Evolutionary conservation across 2,329 filamentous ascomycete genomes (phyloP), one percentile per base, ranked within the genome.

Genomic region (Arachnomyces sp.): DNA sequence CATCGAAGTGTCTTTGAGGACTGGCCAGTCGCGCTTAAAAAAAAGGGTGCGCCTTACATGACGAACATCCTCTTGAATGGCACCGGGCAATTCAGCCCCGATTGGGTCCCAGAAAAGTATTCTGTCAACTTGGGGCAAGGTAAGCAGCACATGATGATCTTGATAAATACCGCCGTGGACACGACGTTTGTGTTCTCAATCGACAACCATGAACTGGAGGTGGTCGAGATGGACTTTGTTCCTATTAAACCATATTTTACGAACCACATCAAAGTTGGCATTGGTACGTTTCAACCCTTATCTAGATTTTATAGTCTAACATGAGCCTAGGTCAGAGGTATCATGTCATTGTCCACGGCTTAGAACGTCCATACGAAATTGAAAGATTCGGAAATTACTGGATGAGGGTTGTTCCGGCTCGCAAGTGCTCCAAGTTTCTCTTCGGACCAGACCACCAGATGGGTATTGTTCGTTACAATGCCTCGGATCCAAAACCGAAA

Each of bases 341-440:
- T 35, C 57, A 56, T 39, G 56, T 60, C 3, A 48, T 51, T 11
- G 51, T 61, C 12, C n/a, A n/a, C n/a, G n/a, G n/a, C n/a, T n/a
- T n/a, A n/a, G n/a, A n/a, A 4, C 31, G 38, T 11, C 40, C 42
- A n/a, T 17, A 38, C 12, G 36, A 40, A 44, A 38, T 29, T 50
- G 31, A n/a, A n/a, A n/a, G n/a, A n/a, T n/a, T n/a, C n/a, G n/a
- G n/a, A n/a, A n/a, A n/a, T n/a, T n/a, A n/a, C 30, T 45, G 21
- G 34, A 45, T 48, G n/a, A 40, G 34, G 21, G 15, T 33, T 15
- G 18, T 31, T n/a, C n/a, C n/a, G n/a, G n/a, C n/a, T n/a, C n/a
- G n/a, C n/a, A n/a, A n/a, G n/a, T n/a, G n/a, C n/a, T n/a, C n/a
- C n/a, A n/a, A n/a, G n/a, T n/a, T n/a, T n/a, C n/a, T n/a, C n/a